Percentiles rank a stretch among this genome's conserved stretches.
Evolutionary conservation across 345 rosid genomes (phyloP).

Genomic region (Populus pruinosa): DNA sequence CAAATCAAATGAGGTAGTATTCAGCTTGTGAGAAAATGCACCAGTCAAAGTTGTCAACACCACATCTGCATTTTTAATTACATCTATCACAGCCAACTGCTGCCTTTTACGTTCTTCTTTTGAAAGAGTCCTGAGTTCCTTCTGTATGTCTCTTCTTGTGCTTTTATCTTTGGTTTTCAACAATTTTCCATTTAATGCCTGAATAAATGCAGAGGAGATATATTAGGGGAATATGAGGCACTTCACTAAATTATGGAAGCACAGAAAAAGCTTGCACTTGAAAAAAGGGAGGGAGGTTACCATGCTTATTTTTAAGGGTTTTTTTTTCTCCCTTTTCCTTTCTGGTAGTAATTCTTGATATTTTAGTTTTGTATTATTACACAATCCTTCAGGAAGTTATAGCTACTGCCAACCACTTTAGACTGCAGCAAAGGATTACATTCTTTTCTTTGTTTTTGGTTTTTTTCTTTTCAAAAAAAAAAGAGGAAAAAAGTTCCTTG

Average conservation of each 20-base stretch:
- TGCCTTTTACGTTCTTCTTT: slow-evolving; percentile 96
- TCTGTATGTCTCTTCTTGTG: slow-evolving; percentile 81
- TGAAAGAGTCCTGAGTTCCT: slow-evolving; percentile 75
- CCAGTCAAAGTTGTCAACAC: slow-evolving; percentile 88
- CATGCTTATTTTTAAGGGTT: not conserved
- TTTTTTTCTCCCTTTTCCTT: not conserved
- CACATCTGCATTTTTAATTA: slow-evolving; percentile 76
- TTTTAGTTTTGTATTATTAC: not conserved
- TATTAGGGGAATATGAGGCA: slow-evolving; percentile 4
- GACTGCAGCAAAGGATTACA: not conserved
- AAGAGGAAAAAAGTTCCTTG: not conserved
- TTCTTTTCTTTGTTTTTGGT: too few species aligned
- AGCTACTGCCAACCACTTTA: not conserved
- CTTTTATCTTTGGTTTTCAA: slow-evolving; percentile 74
- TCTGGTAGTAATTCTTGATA: not conserved
- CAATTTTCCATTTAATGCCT: slow-evolving; percentile 78
- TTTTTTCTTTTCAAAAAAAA: too few species aligned
- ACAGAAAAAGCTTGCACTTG: not conserved
- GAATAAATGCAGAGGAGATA: slow-evolving; percentile 13
- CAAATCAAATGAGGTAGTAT: slow-evolving; percentile 70
- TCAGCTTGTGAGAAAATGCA: slow-evolving; percentile 70
- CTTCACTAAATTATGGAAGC: not conserved
- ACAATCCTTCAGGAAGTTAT: not conserved
- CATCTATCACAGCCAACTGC: slow-evolving; percentile 90
- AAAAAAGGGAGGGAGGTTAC: not conserved